These are phyloP conservation scores for Stemphylium beticola DNA, from an alignment of 2,329 filamentous ascomycete genomes.

Conservation along the genomic window DNA sequence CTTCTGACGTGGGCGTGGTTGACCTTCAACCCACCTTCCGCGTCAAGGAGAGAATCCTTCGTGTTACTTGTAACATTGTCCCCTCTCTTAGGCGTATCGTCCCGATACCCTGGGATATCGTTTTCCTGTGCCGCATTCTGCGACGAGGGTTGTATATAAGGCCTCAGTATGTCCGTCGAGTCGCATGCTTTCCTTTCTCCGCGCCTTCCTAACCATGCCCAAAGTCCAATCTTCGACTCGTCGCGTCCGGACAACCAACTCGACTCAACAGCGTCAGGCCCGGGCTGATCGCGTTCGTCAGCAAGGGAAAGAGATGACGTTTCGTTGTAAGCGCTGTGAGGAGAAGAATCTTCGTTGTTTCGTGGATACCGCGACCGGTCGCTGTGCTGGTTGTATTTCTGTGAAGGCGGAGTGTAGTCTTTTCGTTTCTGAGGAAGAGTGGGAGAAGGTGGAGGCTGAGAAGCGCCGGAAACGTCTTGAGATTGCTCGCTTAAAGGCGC, in stretches of 20 bases:
- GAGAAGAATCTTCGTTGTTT: neutral
- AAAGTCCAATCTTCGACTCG: neutral
- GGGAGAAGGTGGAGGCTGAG: neutral
- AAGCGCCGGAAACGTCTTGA: neutral
- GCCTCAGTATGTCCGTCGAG: neutral
- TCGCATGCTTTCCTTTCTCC: neutral
- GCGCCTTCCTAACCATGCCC: conserved; percentile 1
- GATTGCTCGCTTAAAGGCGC: neutral
- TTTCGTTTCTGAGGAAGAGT: neutral
- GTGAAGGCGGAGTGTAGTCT: neutral
- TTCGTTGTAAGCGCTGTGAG: neutral
- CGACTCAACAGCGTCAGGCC: neutral
- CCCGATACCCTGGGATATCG: neutral
- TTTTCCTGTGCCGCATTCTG: neutral
- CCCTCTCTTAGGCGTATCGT: neutral
- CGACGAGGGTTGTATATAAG: neutral
- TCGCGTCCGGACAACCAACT: neutral
- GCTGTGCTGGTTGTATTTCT: neutral
- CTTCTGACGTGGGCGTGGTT: too few relatives aligned
- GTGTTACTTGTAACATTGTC: conserved; percentile 2
- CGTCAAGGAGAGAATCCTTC: neutral
- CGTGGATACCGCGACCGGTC: neutral
- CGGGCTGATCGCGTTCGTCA: neutral
- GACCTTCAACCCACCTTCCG: too few relatives aligned
- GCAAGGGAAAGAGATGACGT: neutral